Conservation (phyloP, 78 protist species). For the Goniomonas avonlea region DNA sequence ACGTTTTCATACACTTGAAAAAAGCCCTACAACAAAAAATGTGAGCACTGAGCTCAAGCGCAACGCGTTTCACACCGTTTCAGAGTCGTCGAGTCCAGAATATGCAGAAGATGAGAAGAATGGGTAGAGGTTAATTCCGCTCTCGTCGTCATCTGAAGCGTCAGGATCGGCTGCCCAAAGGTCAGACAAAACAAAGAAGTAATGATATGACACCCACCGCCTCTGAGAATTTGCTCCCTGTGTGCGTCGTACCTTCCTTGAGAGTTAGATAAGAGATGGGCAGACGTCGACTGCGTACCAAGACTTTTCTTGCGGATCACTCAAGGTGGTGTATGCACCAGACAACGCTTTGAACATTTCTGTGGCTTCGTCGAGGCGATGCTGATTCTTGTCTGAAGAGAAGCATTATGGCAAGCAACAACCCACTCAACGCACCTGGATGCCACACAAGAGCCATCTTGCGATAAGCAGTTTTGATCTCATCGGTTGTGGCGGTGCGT, state of each 20-base stretch:
- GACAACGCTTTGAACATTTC: slow-evolving; percentile 65
- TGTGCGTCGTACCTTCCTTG: no score
- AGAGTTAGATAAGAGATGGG: no score
- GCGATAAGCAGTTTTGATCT: slow-evolving; percentile 57
- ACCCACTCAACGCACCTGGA: slow-evolving; percentile 32
- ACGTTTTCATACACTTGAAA: slow-evolving; percentile 46
- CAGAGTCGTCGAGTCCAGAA: slow-evolving; percentile 26
- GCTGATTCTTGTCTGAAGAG: slow-evolving; percentile 54
- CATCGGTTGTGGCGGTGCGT: slow-evolving; percentile 44
- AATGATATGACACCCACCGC: no score
- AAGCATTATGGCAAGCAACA: neutral
- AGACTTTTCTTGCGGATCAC: no score
- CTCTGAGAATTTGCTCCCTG: no score
- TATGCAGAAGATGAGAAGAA: slow-evolving; percentile 42
- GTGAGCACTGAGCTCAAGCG: no score
- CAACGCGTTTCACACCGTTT: no score
- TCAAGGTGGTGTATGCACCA: no score
- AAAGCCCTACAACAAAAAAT: slow-evolving; percentile 56
- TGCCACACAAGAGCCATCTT: slow-evolving; percentile 63
- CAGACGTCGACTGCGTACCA: no score
- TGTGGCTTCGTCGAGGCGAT: slow-evolving; percentile 46
- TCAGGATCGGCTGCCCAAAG: no score
- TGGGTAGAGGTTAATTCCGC: slow-evolving; percentile 56
- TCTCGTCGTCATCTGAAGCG: slow-evolving; percentile 31
- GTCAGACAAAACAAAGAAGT: no score